These are phyloP conservation scores for Pugionium cornutum DNA, from an alignment of 345 rosid species.

Conservation along the genomic window DNA sequence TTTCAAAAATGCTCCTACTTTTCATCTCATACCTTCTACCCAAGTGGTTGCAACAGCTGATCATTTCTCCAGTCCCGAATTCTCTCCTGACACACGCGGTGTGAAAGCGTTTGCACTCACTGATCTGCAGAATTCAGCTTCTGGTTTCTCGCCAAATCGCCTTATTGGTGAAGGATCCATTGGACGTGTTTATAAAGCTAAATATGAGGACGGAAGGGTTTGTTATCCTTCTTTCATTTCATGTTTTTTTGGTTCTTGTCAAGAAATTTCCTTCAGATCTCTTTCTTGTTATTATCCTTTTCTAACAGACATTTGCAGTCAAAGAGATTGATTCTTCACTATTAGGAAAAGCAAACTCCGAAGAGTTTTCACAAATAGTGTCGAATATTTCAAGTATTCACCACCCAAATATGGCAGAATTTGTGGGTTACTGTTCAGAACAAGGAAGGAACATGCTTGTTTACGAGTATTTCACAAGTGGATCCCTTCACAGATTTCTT, in stretches of 20 bases:
- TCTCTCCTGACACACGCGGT: constrained; percentile 46
- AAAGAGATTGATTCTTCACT: constrained; percentile 81
- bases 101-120: constrained; percentile 49
- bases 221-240: background rate
- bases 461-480: constrained; percentile 80
- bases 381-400: constrained; percentile 71
- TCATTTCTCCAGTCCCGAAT: background rate
- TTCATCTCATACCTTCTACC: constrained; percentile 48
- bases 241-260: background rate
- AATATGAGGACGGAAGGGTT: constrained; percentile 80
- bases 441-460: constrained; percentile 72
- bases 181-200: constrained; percentile 85
- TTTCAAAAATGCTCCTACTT: constrained; percentile 53
- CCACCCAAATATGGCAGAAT: constrained; percentile 79
- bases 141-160: constrained; percentile 59
- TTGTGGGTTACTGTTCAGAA: constrained; percentile 80
- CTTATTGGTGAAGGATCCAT: constrained; percentile 79
- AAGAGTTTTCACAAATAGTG: constrained; percentile 61
- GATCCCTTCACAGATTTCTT: constrained; percentile 83
- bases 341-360: constrained; percentile 46
- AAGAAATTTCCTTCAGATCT: constrained; percentile 7
- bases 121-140: constrained; percentile 68
- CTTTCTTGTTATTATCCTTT: background rate
- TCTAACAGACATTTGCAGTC: constrained; percentile 68
- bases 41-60: no score